These are phyloP conservation scores for Parietichytrium sp. DNA, from an alignment of 108 stramenopile species.

Conservation along the genomic window DNA sequence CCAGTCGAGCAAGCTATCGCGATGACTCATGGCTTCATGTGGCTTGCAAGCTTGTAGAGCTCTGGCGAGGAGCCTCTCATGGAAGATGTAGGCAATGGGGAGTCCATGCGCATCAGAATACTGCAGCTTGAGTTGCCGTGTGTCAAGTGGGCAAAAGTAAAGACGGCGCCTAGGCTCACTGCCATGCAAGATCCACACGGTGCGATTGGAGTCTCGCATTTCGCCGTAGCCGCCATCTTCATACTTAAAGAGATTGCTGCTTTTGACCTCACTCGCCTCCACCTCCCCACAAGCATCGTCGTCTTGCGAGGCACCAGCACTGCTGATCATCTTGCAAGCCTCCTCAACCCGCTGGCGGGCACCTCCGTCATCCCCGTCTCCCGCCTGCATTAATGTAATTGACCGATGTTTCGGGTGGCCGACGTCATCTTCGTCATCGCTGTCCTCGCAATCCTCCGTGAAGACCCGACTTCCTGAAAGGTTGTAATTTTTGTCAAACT, in stretches of 20 bases:
- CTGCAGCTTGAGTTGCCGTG: conserved; percentile 25
- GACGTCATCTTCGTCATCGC: conserved; percentile 32
- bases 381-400: neutral
- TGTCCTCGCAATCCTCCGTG: conserved; percentile 35
- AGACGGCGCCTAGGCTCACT: neutral
- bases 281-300: neutral
- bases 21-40: neutral
- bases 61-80: neutral
- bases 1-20: conserved; percentile 35
- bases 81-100: conserved; percentile 28
- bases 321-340: neutral
- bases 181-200: conserved; percentile 17
- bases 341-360: conserved; percentile 13
- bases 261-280: neutral
- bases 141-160: conserved; percentile 16
- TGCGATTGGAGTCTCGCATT: conserved; percentile 29
- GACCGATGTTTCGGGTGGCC: neutral
- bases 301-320: neutral
- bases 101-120: conserved; percentile 34
- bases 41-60: neutral
- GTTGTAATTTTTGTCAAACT: neutral
- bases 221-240: conserved; percentile 14
- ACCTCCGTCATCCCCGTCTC: neutral
- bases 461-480: conserved; percentile 20
- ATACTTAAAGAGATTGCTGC: conserved; percentile 32